phyloP scores from a whole-genome alignment of 176 grass and related monocot genomes.

The Carex myosuroides region DNA sequence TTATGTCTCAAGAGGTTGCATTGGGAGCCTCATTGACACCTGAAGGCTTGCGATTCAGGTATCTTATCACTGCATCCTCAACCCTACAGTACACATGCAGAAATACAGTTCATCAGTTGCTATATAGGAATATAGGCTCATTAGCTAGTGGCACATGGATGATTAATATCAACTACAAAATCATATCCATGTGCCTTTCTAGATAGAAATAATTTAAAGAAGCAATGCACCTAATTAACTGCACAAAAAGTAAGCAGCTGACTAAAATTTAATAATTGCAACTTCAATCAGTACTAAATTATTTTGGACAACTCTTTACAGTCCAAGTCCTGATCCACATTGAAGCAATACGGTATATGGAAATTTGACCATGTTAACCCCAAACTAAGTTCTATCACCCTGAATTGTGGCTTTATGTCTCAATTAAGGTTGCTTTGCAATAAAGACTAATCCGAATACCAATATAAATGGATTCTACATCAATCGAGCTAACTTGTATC shows the following conservation, averaged over 20 bases:
- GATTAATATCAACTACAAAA: constrained; percentile 4
- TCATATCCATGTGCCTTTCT: not conserved
- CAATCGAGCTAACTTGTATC: not conserved
- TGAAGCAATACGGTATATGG: not conserved
- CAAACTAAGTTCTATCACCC: not conserved
- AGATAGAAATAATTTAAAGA: not conserved
- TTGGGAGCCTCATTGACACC: constrained; percentile 49
- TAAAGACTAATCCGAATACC: not conserved
- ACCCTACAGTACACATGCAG: constrained; percentile 39
- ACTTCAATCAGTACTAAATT: not conserved
- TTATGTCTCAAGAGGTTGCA: constrained; percentile 28
- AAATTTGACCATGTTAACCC: not conserved
- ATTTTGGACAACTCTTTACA: not conserved
- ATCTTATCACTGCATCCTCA: constrained; percentile 92
- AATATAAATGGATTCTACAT: not conserved
- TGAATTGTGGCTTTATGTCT: not conserved
- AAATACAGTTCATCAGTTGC: constrained; percentile 29
- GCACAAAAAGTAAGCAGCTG: not conserved
- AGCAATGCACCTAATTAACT: not conserved
- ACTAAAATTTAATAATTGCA: not conserved
- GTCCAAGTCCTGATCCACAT: not conserved
- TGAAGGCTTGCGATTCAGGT: constrained; percentile 77
- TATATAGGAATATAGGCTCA: constrained; percentile 1
- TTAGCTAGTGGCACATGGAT: not conserved
- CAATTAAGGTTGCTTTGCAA: not conserved